Evolutionary conservation across 2,329 filamentous ascomycete genomes (phyloP), one percentile per base, ranked within the genome.

Genomic region (Helminthosporium solani): DNA sequence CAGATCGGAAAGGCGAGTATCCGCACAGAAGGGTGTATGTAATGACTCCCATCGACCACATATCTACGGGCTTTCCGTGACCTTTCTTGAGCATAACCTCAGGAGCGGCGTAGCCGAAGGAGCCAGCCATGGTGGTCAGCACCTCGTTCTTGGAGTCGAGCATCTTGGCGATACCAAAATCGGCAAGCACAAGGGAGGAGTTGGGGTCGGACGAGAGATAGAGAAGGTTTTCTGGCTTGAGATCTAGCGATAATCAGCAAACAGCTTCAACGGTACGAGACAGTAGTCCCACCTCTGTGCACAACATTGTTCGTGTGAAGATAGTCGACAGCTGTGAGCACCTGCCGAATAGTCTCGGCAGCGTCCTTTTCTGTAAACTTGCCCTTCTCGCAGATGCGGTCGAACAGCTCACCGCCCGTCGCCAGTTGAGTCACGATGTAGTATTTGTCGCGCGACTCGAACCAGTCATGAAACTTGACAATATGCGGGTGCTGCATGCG

Each of bases 31-130:
- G 80, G 14, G 94, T 99, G 74, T 99, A 99, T 33, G 94, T 97
- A 64, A 99, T 99, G 64, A 99, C 94, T 52, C 94, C 94, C 73
- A 99, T 81, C 2, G 94, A 97, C 94, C 94, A 99, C 89, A 99
- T 96, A 68, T 99, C 94, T 27, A 97, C 94, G 3, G 94, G 90
- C 73, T 97, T 99, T 68, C 94, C 94, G 70, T 99, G 95, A 16
- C 94, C 94, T 66, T 89, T 85, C 78, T 96, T 96, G 55, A 96
- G 79, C 94, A 99, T 99, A 49, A 99, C 91, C 71, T 99, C 94
- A 7, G 94, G 94, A 1, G 94, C 94, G 16, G 94, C 94, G 65
- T 99, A 99, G 44, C 94, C 94, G 67, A 99, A 97, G 0, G 94
- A 97, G 34, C 94, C 94, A 34, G 94, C 94, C 94, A 99, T 99